Evolutionary conservation across 2,329 filamentous ascomycete genomes (phyloP).

Genomic region (Alternaria brassicicola): DNA sequence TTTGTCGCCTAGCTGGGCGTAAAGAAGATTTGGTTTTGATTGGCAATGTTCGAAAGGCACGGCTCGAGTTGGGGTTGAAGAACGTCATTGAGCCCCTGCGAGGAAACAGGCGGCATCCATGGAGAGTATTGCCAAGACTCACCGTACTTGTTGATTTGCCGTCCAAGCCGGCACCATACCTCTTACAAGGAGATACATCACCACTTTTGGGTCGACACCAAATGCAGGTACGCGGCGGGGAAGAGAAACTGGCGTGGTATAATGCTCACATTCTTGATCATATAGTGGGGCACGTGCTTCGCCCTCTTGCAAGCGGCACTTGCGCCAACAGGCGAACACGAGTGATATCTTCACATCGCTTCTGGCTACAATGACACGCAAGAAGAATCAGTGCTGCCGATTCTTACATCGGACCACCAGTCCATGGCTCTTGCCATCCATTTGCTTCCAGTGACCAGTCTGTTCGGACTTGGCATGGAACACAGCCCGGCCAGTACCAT

Average conservation of each 20-base stretch:
- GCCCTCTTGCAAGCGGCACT: not conserved
- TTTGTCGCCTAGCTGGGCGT: not conserved
- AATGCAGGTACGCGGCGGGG: constrained; percentile 11
- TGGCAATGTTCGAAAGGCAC: not conserved
- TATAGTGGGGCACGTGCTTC: not conserved
- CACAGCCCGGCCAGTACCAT: constrained; percentile 36
- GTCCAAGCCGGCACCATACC: not conserved
- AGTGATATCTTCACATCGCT: not conserved
- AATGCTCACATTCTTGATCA: not conserved
- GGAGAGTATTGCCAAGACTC: constrained; percentile 11
- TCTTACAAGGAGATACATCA: constrained; percentile 1
- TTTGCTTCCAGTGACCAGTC: constrained; percentile 31
- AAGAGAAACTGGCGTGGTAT: not conserved
- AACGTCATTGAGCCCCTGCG: constrained; percentile 13
- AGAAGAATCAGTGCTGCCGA: not conserved
- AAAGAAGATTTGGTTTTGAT: not conserved
- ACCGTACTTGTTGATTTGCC: constrained; percentile 1
- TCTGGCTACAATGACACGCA: not conserved
- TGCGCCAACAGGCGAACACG: not conserved
- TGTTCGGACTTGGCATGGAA: constrained; percentile 22
- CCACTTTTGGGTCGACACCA: not conserved
- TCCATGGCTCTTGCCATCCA: constrained; percentile 30
- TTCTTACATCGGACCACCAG: constrained; percentile 6
- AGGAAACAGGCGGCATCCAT: constrained; percentile 8
- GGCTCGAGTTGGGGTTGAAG: not conserved